A percentile compares a stretch with the other conserved stretches of the same genome.
Conservation (phyloP, 306 rosid genomes). For the Cucurbita argyrosperma region DNA sequence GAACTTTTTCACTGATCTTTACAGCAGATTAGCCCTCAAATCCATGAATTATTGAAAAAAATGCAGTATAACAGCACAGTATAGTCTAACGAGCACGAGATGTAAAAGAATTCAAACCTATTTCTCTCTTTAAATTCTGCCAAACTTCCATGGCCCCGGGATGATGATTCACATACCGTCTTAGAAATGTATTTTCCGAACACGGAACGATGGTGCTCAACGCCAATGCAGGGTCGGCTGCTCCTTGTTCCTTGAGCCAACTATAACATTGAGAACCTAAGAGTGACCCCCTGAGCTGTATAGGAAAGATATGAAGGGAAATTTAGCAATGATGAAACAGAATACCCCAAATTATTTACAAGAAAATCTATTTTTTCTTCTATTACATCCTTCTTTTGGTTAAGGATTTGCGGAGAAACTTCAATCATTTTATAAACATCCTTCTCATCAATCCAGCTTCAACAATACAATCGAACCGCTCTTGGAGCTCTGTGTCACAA, state of each 20-base stretch:
- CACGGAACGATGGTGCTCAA: constrained; percentile 48
- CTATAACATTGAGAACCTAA: constrained; percentile 48
- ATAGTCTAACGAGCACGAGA: not conserved
- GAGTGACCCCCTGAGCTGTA: constrained; percentile 32
- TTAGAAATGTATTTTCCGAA: constrained; percentile 26
- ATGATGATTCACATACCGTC: constrained; percentile 39
- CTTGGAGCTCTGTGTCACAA: constrained; percentile 38
- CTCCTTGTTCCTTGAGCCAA: constrained; percentile 57
- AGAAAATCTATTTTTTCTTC: constrained; percentile 41
- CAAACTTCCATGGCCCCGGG: constrained; percentile 48
- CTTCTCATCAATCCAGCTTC: constrained; percentile 44
- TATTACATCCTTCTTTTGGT: constrained; percentile 34
- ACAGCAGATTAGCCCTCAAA: not conserved
- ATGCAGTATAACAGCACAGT: not conserved
- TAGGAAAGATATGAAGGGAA: constrained; percentile 54
- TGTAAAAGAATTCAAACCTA: constrained; percentile 1
- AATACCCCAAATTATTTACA: constrained; percentile 13
- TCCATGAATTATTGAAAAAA: not conserved
- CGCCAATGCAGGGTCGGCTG: constrained; percentile 16
- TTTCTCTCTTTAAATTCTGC: constrained; percentile 36
- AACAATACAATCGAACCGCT: constrained; percentile 57
- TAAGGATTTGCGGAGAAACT: constrained; percentile 54
- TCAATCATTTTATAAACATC: constrained; percentile 38
- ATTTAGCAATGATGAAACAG: constrained; percentile 32
- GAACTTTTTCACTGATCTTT: not conserved